phyloP scores from a whole-genome alignment of 2,329 filamentous ascomycete genomes.

The Daldinia eschscholtzii region DNA sequence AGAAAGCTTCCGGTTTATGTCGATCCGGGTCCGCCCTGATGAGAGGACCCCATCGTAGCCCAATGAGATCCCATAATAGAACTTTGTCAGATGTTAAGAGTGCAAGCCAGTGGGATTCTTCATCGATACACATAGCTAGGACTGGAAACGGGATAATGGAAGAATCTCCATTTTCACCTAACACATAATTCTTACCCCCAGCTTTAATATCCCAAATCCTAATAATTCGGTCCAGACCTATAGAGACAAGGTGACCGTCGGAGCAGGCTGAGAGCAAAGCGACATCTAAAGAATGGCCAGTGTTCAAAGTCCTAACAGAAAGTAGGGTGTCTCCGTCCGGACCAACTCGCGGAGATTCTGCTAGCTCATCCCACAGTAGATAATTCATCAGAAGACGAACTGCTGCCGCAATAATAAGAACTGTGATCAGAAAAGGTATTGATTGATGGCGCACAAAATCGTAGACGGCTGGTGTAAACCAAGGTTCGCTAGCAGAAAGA shows the following conservation, averaged over 20 bases:
- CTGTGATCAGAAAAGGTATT: conserved; percentile 70
- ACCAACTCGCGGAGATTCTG: conserved; percentile 60
- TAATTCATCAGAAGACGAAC: conserved; percentile 80
- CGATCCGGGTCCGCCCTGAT: conserved; percentile 68
- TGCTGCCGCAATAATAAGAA: conserved; percentile 72
- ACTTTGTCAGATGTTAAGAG: conserved; percentile 71
- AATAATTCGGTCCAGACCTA: conserved; percentile 77
- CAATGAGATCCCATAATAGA: conserved; percentile 72
- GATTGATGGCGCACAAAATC: conserved; percentile 75
- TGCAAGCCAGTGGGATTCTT: conserved; percentile 73
- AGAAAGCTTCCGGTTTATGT: conserved; percentile 72
- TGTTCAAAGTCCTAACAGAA: conserved; percentile 69
- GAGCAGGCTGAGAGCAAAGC: conserved; percentile 72
- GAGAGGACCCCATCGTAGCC: conserved; percentile 68
- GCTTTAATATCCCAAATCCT: conserved; percentile 73
- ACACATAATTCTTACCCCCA: conserved; percentile 57
- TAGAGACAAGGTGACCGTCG: conserved; percentile 75
- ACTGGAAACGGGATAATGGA: conserved; percentile 68
- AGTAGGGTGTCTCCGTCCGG: conserved; percentile 65
- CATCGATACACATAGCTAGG: conserved; percentile 73
- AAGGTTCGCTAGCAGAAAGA: conserved; percentile 62
- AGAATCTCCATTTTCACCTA: conserved; percentile 56
- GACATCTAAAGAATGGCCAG: conserved; percentile 77
- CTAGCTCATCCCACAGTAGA: conserved; percentile 74
- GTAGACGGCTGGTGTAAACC: conserved; percentile 70